Conservation (phyloP, 495 filamentous ascomycete genomes). For the Penicillium pancosmium region DNA sequence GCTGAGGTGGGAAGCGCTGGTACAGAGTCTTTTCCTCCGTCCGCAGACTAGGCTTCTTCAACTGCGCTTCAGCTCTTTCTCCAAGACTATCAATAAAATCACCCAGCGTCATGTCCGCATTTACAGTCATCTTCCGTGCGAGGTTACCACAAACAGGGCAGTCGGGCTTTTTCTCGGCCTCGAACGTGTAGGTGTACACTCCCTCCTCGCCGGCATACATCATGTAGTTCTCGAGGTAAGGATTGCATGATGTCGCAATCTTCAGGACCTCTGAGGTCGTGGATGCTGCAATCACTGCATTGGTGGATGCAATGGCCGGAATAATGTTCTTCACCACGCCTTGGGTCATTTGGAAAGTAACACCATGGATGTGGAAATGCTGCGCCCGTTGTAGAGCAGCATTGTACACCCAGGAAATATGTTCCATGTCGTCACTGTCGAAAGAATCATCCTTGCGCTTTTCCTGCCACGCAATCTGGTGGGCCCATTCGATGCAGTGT, state of each 20-base stretch:
- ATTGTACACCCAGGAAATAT: constrained; percentile 95
- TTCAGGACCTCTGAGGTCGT: constrained; percentile 98
- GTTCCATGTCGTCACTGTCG: constrained; percentile 95
- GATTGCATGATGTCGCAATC: constrained; percentile 79
- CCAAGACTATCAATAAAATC: constrained; percentile 87
- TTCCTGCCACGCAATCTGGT: constrained; percentile 79
- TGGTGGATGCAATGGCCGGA: constrained; percentile 96
- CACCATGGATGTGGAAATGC: constrained; percentile 89
- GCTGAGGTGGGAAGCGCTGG: constrained; percentile 76
- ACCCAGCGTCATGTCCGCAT: constrained; percentile 72
- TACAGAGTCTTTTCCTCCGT: constrained; percentile 84
- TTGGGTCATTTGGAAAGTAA: constrained; percentile 96
- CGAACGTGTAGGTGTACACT: constrained; percentile 96
- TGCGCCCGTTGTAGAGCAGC: constrained; percentile 76
- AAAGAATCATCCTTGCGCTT: constrained; percentile 63
- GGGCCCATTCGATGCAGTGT: constrained; percentile 99
- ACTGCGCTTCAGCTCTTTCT: constrained; percentile 78
- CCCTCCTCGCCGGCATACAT: constrained; percentile 97
- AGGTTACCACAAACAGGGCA: constrained; percentile 92
- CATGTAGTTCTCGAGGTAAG: constrained; percentile 93
- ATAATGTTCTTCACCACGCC: constrained; percentile 99
- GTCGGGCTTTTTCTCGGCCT: constrained; percentile 86
- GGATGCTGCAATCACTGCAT: constrained; percentile 91
- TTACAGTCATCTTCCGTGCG: constrained; percentile 70
- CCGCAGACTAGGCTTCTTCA: constrained; percentile 88